Conservation (phyloP, 257 asterid genomes). For the Voacanga thouarsii region DNA sequence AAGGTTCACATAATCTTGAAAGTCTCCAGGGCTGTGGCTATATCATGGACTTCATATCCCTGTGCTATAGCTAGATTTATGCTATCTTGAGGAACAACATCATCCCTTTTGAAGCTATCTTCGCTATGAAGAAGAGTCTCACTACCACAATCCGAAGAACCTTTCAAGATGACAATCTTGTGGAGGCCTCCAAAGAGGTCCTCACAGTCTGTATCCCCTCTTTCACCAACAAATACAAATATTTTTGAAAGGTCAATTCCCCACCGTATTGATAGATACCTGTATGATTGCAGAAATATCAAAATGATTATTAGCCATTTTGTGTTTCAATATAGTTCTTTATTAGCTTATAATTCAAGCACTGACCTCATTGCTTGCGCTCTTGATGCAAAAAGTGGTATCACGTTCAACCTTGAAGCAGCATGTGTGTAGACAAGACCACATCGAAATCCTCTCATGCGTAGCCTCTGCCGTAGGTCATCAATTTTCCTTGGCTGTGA, state of each 20-base stretch:
- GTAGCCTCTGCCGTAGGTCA: slow-evolving; percentile 52
- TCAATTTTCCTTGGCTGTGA: slow-evolving; percentile 46
- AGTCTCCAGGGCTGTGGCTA: slow-evolving; percentile 46
- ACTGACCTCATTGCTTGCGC: slow-evolving; percentile 58
- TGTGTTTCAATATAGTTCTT: not conserved
- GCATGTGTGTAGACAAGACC: slow-evolving; percentile 53
- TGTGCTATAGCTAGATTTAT: slow-evolving; percentile 34
- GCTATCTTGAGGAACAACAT: slow-evolving; percentile 30
- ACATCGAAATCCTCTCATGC: slow-evolving; percentile 77
- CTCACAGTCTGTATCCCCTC: slow-evolving; percentile 60
- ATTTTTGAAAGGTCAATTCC: slow-evolving; percentile 47
- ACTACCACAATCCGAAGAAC: slow-evolving; percentile 39
- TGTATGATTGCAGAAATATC: slow-evolving; percentile 24
- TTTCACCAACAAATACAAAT: slow-evolving; percentile 58
- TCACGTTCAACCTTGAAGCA: slow-evolving; percentile 48
- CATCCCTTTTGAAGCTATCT: slow-evolving; percentile 38
- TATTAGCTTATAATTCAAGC: not conserved
- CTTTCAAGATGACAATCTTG: slow-evolving; percentile 55
- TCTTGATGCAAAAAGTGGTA: slow-evolving; percentile 62
- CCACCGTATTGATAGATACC: slow-evolving; percentile 63
- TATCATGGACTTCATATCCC: slow-evolving; percentile 47
- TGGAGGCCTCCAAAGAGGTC: slow-evolving; percentile 59
- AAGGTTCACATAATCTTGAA: slow-evolving; percentile 27
- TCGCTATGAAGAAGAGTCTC: slow-evolving; percentile 38
- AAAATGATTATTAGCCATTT: not conserved